These are phyloP conservation scores for Acanthamoeba lenticulata DNA, from an alignment of 208 protist genomes.

Conservation along the genomic window DNA sequence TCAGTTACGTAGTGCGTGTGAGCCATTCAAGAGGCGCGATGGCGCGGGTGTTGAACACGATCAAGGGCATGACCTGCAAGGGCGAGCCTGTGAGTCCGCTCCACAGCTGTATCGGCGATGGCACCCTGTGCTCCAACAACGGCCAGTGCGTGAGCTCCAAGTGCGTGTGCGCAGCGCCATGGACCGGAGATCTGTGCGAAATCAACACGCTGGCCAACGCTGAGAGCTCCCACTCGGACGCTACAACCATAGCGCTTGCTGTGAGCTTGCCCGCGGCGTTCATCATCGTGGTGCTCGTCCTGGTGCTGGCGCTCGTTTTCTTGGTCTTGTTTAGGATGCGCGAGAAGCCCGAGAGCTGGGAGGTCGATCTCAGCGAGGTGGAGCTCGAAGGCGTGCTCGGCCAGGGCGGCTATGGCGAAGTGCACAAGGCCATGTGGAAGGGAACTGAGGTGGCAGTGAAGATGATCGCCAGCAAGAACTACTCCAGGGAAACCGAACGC, in stretches of 20 bases:
- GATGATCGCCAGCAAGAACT: neutral
- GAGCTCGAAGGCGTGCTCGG: neutral
- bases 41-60: neutral
- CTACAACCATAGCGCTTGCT: neutral
- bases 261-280: neutral
- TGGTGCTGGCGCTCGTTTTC: neutral
- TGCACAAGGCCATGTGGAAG: constrained; percentile 26
- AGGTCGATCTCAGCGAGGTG: neutral
- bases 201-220: neutral
- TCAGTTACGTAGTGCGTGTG: neutral
- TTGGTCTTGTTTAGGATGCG: neutral
- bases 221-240: neutral
- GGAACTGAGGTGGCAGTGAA: constrained; percentile 35
- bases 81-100: neutral
- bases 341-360: neutral
- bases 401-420: neutral
- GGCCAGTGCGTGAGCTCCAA: neutral
- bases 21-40: neutral
- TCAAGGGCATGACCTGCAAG: neutral
- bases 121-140: neutral
- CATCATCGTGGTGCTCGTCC: neutral
- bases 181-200: neutral
- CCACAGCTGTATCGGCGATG: neutral
- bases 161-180: neutral
- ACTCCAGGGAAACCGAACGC: neutral